Evolutionary conservation across 192 early-diverging fungal genomes (phyloP), one percentile per base, ranked within the genome.

Genomic region (Podila horticola): DNA sequence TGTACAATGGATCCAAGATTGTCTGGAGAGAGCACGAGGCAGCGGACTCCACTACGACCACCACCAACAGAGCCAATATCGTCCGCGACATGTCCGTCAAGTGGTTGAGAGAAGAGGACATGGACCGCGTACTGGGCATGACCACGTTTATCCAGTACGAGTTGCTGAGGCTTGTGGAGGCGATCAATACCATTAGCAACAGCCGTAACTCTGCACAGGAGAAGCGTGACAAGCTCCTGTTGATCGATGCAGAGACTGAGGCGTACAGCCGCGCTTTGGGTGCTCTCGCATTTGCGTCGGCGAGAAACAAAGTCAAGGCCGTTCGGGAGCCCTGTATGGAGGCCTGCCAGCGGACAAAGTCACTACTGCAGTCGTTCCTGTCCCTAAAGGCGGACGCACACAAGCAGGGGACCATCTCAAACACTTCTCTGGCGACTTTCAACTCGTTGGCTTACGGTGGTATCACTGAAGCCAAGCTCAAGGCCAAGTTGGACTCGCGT

Each of bases 381-480:
- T 28, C 71, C 3, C 41, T 81, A 17, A 81, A 81, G 62, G 77
- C 77, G 1, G 77, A 81, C 33, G 77, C 77, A 0, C 77, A 81
- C 58, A 81, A 81, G 49, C 69, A 52, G 24, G 81, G 84, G 4
- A 29, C 75, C 0, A 71, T 85, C 20, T 81, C 81, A 17, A 85
- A 85, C 55, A 79, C 76, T 45, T 74, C 72, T 29, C 64, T 85
- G 5, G 84, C 84, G 1, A 79, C 55, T 0, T 85, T 85, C 66
- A 85, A 85, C 48, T 58, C 81, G 34, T 49, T 85, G n/a, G 84
- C 84, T 10, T 85, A 85, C 38, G 77, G 77, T 4, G 62, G 79
- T 33, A 75, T 85, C 31, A 81, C 67, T 0, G 81, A 83, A 26
- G 58, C 70, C 17, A 74, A 72, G 55, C 61, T 85, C 24, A 85